phyloP scores from a whole-genome alignment of 1,139 yeast species.

The Saccharomyces hybrid region DNA sequence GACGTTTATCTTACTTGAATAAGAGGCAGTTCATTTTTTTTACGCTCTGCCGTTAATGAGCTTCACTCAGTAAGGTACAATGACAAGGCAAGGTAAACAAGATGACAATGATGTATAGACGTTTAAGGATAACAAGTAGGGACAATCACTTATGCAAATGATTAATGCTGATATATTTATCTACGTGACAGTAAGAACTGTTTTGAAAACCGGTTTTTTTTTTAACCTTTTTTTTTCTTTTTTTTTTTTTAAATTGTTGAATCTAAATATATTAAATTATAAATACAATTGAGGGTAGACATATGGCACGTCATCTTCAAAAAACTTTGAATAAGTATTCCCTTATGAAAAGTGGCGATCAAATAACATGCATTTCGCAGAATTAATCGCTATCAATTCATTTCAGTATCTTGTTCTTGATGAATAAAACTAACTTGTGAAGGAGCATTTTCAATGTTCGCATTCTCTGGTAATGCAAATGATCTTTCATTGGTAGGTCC shows the following conservation, averaged over 20 bases:
- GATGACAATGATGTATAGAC: neutral
- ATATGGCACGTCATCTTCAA: neutral
- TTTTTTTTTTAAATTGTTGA: conserved; percentile 6
- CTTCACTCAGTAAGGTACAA: neutral
- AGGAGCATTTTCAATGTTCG: conserved; percentile 57
- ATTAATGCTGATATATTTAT: neutral
- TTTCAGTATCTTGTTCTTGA: conserved; percentile 25
- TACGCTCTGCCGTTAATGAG: neutral
- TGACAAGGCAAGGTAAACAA: neutral
- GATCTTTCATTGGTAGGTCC: conserved; percentile 43
- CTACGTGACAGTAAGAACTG: neutral
- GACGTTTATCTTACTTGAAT: neutral
- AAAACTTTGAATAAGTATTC: neutral
- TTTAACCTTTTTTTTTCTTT: conserved; percentile 8
- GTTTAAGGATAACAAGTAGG: neutral
- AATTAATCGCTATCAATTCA: conserved; percentile 12
- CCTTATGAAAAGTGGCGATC: neutral
- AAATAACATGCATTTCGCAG: neutral
- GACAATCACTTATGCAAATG: conserved; percentile 12
- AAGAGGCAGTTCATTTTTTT: neutral
- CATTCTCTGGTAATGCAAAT: conserved; percentile 70
- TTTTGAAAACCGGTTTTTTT: neutral
- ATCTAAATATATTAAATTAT: conserved; percentile 5
- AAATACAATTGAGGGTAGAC: neutral
- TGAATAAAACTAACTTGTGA: conserved; percentile 32